Evolutionary conservation across 441 rosid species (phyloP).

Genomic region (Pelargonium australe): DNA sequence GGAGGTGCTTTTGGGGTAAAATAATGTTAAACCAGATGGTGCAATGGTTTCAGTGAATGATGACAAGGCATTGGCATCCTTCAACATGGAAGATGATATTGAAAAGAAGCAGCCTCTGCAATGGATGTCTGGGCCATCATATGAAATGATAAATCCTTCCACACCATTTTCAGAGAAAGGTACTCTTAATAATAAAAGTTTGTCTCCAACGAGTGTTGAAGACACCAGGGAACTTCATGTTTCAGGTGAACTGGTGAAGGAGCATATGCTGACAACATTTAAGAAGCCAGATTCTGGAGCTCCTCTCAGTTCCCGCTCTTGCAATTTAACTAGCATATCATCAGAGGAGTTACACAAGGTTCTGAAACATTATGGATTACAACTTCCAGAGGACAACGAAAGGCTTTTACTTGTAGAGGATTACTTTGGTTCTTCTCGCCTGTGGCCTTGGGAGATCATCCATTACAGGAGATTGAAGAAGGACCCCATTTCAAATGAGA

Average conservation of each 20-base stretch:
- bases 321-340: constrained; percentile 24
- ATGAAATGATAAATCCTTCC: constrained; percentile 22
- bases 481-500: constrained; percentile 38
- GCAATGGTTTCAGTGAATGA: constrained; percentile 5
- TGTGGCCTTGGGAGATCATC: constrained; percentile 53
- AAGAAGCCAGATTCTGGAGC: constrained; percentile 21
- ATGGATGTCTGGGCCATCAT: constrained; percentile 13
- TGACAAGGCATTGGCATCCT: constrained; percentile 17
- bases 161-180: constrained; percentile 16
- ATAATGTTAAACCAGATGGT: constrained; percentile 20
- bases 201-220: constrained; percentile 15
- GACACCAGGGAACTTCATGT: constrained; percentile 18
- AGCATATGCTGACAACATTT: constrained; percentile 15
- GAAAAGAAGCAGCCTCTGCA: constrained; percentile 21
- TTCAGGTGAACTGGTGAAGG: constrained; percentile 23
- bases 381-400: constrained; percentile 28
- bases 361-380: constrained; percentile 42
- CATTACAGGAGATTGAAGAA: constrained; percentile 45
- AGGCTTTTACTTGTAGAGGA: constrained; percentile 26
- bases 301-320: constrained; percentile 15
- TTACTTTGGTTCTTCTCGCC: constrained; percentile 45
- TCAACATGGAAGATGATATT: constrained; percentile 19
- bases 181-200: constrained; percentile 8
- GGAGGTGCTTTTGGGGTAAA: constrained; percentile 14
- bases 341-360: constrained; percentile 36